Evolutionary conservation across 2,329 filamentous ascomycete genomes (phyloP), one percentile per base, ranked within the genome.

Genomic region (Botryotinia globosa): DNA sequence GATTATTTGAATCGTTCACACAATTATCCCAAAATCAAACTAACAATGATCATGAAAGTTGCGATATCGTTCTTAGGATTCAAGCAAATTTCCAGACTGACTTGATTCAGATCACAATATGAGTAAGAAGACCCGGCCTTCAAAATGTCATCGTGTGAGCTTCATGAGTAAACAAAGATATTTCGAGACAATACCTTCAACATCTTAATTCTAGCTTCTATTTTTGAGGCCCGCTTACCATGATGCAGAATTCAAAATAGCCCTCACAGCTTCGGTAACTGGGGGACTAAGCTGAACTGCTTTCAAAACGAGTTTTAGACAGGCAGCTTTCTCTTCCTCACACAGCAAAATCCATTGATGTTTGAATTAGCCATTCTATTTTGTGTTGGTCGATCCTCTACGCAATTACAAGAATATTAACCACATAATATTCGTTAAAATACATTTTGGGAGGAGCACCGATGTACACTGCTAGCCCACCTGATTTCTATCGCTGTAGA

Each of bases 11-110:
- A 6, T 14, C 25, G 6, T 6, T 16, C 12, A 54, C 10, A 5
- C 12, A 7, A 6, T 7, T n/a, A 5, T 0, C 25, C 12, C 4
- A n/a, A 6, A n/a, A 2, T 10, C 25, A 54, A 54, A 16, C 5
- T n/a, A 25, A n/a, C 12, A 2, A n/a, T 54, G 12, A 45, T 45
- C 44, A 45, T 45, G 44, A 45, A 45, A 2, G 6, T 8, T 45
- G 16, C 7, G 29, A 34, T 34, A 10, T 22, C 16, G 7, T 34
- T 58, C 18, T 18, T 58, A 8, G 4, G 34, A 39, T 39, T 12
- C 39, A 39, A 14, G 39, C 39, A 39, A 14, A 39, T 39, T 39
- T 14, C 14, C 2, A 14, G 39, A 39, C 7, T n/a, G 22, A 39
- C 22, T 12, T n/a, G 0, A 39, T 8, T 39, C 22, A 25, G 7